Evolutionary conservation across 2,329 filamentous ascomycete genomes (phyloP), one percentile per base, ranked within the genome.

Genomic region (Stachybotrys chlorohalonatus): DNA sequence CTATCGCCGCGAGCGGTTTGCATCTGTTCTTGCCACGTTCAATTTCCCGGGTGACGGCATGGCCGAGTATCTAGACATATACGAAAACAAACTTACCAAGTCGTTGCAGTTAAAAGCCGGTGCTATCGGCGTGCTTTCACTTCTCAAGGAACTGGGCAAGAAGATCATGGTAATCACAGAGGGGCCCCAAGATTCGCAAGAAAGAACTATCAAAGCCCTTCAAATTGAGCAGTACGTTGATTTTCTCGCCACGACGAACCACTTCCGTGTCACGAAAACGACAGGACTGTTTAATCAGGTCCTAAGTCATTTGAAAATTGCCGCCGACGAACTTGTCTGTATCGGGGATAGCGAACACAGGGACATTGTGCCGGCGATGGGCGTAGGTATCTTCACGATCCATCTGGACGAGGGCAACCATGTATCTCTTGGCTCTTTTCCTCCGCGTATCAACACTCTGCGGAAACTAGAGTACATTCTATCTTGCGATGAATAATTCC

Each of bases 171-270:
- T 78, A 16, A 66, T 79, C 1, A 78, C 75, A 0, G 75, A 79
- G 58, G 75, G 75, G 0, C 76, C 74, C 0, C 68, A 73, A 46
- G 76, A 78, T 60, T 70, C 74, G 2, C 75, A 79, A 53, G 66
- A 73, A 57, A 70, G 74, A 60, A 75, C 75, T 6, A 51, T 64
- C 31, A 53, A 47, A 36, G 59, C 58, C 16, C 53, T 66, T 0
- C 63, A 64, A 1, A 60, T 70, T 9, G 55, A 51, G 0, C 32
- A 49, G 5, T 58, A 66, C 52, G 52, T 70, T 9, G 64, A 70
- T 47, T 64, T 64, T n/a, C 58, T 70, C 0, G 64, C 63, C 5
- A 70, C 66, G 0, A 67, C 66, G 3, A 70, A 68, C 32, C 56
- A 48, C 6, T 70, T 70, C 32, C 51, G 59, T 2, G 57, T 63